Evolutionary conservation across 1,139 yeast genomes (phyloP).

Genomic region (Hanseniaspora uvarum): DNA sequence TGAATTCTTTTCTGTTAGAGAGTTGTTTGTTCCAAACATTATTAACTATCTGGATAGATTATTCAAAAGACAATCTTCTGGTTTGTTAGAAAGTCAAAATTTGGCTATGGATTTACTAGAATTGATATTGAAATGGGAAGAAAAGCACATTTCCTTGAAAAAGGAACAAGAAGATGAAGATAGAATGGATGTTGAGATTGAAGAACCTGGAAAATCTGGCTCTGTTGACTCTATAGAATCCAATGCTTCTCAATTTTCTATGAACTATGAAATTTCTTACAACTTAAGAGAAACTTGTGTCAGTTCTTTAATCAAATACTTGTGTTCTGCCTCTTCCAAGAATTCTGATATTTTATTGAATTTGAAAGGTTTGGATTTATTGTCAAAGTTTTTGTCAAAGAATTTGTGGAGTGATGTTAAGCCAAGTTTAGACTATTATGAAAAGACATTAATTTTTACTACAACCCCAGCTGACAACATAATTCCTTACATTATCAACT

Average conservation of each 20-base stretch:
- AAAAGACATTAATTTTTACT: slow-evolving; percentile 67
- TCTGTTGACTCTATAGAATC: slow-evolving; percentile 21
- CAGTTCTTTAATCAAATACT: slow-evolving; percentile 79
- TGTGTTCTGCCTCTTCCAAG: slow-evolving; percentile 77
- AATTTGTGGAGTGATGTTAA: slow-evolving; percentile 78
- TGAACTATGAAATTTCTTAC: slow-evolving; percentile 53
- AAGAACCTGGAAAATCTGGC: background rate
- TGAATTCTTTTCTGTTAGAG: slow-evolving; percentile 74
- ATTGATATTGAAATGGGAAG: slow-evolving; percentile 77
- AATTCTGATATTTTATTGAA: slow-evolving; percentile 80
- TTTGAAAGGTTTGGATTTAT: slow-evolving; percentile 63
- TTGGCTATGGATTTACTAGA: slow-evolving; percentile 87
- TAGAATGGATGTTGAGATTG: slow-evolving; percentile 22
- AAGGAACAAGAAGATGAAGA: slow-evolving; percentile 17
- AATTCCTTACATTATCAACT: slow-evolving; percentile 73
- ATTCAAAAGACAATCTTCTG: slow-evolving; percentile 64
- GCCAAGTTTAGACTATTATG: slow-evolving; percentile 76
- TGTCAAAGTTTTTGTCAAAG: slow-evolving; percentile 62
- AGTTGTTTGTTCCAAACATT: slow-evolving; percentile 77
- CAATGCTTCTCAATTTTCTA: slow-evolving; percentile 23
- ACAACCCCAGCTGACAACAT: slow-evolving; percentile 53
- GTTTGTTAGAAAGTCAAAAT: slow-evolving; percentile 56
- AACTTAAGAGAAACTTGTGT: slow-evolving; percentile 83
- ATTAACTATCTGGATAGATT: slow-evolving; percentile 93
- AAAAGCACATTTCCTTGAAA: slow-evolving; percentile 23